A percentile compares a stretch with the other conserved stretches of the same genome.
Conservation (phyloP, 257 asterid genomes). For the Scutellaria minor region DNA sequence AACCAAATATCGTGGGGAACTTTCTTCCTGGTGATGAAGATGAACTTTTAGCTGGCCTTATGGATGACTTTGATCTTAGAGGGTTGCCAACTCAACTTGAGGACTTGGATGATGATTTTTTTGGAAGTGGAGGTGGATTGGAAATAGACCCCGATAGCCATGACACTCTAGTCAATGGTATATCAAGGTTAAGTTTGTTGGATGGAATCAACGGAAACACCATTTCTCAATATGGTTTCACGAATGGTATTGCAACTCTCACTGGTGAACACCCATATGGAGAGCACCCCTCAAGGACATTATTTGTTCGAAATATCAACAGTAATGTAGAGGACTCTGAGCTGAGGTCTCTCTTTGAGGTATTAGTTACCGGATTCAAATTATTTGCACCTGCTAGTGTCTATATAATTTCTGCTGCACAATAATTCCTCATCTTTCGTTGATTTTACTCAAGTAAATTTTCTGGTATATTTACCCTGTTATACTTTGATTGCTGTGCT, state of each 20-base stretch:
- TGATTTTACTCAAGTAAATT: slow-evolving; percentile 12
- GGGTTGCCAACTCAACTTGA: slow-evolving; percentile 90
- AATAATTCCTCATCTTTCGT: background rate
- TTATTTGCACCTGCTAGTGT: background rate
- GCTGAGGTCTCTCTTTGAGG: slow-evolving; percentile 72
- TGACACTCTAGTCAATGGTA: slow-evolving; percentile 56
- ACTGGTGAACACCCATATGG: slow-evolving; percentile 76
- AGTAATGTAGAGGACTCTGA: slow-evolving; percentile 79
- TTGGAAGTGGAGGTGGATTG: slow-evolving; percentile 93
- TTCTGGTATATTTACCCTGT: background rate
- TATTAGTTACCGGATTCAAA: slow-evolving; percentile 33
- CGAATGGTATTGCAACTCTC: slow-evolving; percentile 62
- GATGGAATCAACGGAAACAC: slow-evolving; percentile 68
- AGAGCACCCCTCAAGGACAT: slow-evolving; percentile 83
- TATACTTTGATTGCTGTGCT: slow-evolving; percentile 8
- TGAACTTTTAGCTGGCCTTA: slow-evolving; percentile 87
- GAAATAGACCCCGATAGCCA: slow-evolving; percentile 74
- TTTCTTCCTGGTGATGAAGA: slow-evolving; percentile 93
- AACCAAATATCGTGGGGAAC: slow-evolving; percentile 49
- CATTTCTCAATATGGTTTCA: slow-evolving; percentile 52
- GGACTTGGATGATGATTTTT: slow-evolving; percentile 94
- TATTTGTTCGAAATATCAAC: slow-evolving; percentile 72
- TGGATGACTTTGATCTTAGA: slow-evolving; percentile 88
- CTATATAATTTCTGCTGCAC: slow-evolving; percentile 15
- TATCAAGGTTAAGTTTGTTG: slow-evolving; percentile 59